These are phyloP conservation scores for Verbena officinalis DNA, from an alignment of 257 asterid genomes.

Conservation along the genomic window DNA sequence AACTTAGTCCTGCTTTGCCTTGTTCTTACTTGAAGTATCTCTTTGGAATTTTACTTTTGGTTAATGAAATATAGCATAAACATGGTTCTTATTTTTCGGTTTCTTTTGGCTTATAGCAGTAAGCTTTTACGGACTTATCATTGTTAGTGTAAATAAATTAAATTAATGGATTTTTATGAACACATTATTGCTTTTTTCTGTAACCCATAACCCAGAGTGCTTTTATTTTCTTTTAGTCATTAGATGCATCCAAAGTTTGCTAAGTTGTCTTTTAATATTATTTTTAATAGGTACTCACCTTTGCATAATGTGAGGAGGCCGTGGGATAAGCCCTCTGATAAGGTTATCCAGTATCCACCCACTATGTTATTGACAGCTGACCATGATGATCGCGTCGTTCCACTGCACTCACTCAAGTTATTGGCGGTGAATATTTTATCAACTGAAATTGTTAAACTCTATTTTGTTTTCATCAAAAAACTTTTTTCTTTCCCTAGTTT, in stretches of 20 bases:
- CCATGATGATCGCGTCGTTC: slow-evolving; percentile 98
- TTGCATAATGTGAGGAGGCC: slow-evolving; percentile 91
- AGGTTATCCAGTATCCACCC: slow-evolving; percentile 70
- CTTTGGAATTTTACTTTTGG: slow-evolving; percentile 18
- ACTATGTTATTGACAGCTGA: slow-evolving; percentile 95
- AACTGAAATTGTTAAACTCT: neutral
- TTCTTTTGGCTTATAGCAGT: neutral
- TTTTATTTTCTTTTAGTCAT: no score
- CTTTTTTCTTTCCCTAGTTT: neutral
- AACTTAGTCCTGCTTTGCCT: neutral
- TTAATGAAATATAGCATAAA: slow-evolving; percentile 2
- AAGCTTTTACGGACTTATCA: neutral
- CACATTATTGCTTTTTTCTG: neutral
- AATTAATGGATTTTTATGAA: neutral
- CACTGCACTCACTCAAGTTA: slow-evolving; percentile 86
- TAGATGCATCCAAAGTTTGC: slow-evolving; percentile 17
- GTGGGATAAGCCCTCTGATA: slow-evolving; percentile 64
- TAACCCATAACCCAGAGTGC: neutral
- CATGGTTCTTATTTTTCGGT: neutral
- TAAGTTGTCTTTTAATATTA: neutral
- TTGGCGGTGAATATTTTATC: slow-evolving; percentile 65
- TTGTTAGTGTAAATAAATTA: neutral
- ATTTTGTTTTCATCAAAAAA: neutral
- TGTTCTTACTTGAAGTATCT: neutral
- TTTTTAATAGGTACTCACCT: slow-evolving; percentile 77